Conservation (phyloP, 164 flowering plant genomes). For the Magnolia sinica region DNA sequence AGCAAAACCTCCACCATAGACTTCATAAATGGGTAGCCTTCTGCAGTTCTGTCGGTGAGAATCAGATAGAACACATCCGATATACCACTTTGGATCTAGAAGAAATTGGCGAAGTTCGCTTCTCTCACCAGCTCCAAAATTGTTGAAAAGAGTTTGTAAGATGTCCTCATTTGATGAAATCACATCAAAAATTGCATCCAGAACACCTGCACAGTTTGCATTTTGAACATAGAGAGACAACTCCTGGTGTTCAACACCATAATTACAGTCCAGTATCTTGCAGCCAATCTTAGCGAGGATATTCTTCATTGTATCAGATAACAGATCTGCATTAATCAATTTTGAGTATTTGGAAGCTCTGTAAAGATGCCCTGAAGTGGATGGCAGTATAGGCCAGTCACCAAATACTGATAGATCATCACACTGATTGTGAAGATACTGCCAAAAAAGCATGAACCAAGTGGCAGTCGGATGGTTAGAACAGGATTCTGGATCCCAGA, state of each 20-base stretch:
- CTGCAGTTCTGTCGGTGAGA: constrained; percentile 52
- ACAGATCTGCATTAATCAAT: constrained; percentile 49
- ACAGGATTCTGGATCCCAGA: constrained; percentile 60
- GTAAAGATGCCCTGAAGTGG: constrained; percentile 72
- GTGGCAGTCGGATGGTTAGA: constrained; percentile 53
- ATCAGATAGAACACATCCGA: constrained; percentile 46
- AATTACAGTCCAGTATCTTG: constrained; percentile 52
- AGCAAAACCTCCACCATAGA: constrained; percentile 54
- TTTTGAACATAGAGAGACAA: constrained; percentile 53
- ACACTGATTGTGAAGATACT: constrained; percentile 57
- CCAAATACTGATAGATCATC: constrained; percentile 55
- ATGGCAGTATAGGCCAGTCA: constrained; percentile 97
- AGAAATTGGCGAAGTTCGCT: constrained; percentile 76
- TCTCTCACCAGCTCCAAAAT: constrained; percentile 50
- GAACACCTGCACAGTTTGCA: constrained; percentile 58
- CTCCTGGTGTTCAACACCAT: constrained; percentile 66
- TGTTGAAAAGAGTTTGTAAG: constrained; percentile 23
- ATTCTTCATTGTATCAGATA: constrained; percentile 46
- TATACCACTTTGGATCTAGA: constrained; percentile 83
- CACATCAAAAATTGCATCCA: constrained; percentile 69
- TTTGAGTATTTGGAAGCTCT: constrained; percentile 55
- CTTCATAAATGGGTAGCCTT: constrained; percentile 66
- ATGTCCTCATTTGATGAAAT: constrained; percentile 37
- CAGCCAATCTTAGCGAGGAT: constrained; percentile 78
- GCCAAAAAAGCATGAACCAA: constrained; percentile 82